Evolutionary conservation across 768 basidiomycete species (phyloP), one percentile per base, ranked within the genome.

Genomic region (Leccinum boreale): DNA sequence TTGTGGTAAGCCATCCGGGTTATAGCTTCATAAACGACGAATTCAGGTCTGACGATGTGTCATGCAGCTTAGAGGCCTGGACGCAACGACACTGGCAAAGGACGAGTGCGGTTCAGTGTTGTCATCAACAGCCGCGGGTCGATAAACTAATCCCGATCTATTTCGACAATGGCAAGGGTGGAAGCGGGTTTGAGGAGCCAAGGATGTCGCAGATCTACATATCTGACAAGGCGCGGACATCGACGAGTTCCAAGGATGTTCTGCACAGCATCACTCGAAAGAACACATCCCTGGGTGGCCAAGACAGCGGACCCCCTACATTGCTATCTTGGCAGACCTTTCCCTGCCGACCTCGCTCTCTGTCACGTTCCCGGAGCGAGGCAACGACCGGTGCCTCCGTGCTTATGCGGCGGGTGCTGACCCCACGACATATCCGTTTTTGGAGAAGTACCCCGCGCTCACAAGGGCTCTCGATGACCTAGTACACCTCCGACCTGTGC

Each of bases 131-230:
- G 3, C 23, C 46, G 4, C 12, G 46, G 24, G 8, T 46, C 23
- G 45, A 46, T n/a, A 24, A 46, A 15, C 3, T 47, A 4, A 24
- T 47, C 1, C 23, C 23, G 14, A 24, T 67, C 2, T 56, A 58
- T 47, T 42, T 19, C 39, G n/a, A 42, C 42, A 19, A 65, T 59
- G 52, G 55, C 67, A 6, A 58, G 6, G 0, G 23, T 17, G 3
- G 12, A 5, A 4, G 3, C 7, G 17, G 17, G 31, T 24, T 31
- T 3, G 12, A 4, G 5, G 24, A 31, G 12, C 47, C 47, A 21
- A 48, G 44, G 8, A 56, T 51, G 39, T 66, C 61, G 2, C 63
- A 63, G 7, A 59, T 60, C 1, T 62, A 70, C 39, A 55, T 70
- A 36, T 66, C 67, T 7, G 64, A 59, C 55, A 58, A 62, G 36